Base-by-base conservation (phyloP, 257 asterid genomes). In the Plectranthus barbatus region DNA sequence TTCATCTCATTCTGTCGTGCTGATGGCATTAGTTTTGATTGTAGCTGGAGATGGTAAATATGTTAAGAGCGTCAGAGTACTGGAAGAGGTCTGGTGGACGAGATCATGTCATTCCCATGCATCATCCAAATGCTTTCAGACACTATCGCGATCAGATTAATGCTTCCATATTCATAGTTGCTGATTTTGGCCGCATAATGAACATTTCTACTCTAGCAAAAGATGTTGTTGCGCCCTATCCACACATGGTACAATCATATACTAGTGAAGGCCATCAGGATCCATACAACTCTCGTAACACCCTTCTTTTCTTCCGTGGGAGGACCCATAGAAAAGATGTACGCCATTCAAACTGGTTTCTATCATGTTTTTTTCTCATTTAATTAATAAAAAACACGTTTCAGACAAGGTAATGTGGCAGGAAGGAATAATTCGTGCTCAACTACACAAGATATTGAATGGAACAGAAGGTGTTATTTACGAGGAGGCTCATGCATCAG, bases 71-170 rank as follows among this genome's bases (percentile, higher is more conserved):
- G 45, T 88, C 98, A 2, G 71, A 67, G 5, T 78, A 84, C 52
- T 91, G 95, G 95, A 80, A 72, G 69, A 83, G 81, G 20, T 91
- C 97, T 19, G 80, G 79, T 3, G 98, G 98, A 62, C 64, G 81
- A 68, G 97, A 91, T 75, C 98, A 91, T 54, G 90, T 91, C 17
- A 84, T 91, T 50, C 95, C 97, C 13, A 58, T 91, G 80, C 97
- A 86, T 71, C 98, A 91, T 82, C 97, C 98, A 17, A 91, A 91
- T 72, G 98, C 97, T 52, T 88, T 91, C 79, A 84, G 91, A 66
- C 89, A 80, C 62, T 81, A 80, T 60, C 86, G 95, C 37, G 82
- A 77, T 60, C 69, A 71, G 73, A 70, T 91, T 66, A 83, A 83
- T 70, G 75, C 85, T 8, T 80, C 96, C 37, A 88, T 91, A 77